Base-by-base conservation (phyloP, 495 filamentous ascomycete species). In the Hypoxylon trugodes region DNA sequence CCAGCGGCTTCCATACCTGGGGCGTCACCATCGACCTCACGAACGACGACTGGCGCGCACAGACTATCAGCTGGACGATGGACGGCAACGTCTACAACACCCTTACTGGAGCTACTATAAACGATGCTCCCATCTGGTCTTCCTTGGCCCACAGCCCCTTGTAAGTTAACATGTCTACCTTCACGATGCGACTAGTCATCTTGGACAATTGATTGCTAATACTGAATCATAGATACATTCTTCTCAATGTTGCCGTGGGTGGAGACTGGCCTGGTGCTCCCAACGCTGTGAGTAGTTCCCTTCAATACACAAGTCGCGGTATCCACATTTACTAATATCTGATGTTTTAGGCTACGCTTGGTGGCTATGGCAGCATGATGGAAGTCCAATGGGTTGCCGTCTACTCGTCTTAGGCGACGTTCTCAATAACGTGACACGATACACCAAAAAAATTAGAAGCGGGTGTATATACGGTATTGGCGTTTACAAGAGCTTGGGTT, bases 201-300 rank as follows among this genome's bases (percentile, higher is more conserved):
- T 22, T 21, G 9, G n/a, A 37, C 15, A 51, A 48, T 21, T 2
- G 18, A 1, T 30, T 48, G 18, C 47, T 46, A 32, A 56, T 48
- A 8, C 12, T 26, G 13, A 21, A n/a, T 19, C 7, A 4, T 41
- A 65, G 61, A 19, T 81, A 78, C 59, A 54, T 84, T 16, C 73
- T 79, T 26, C 56, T 84, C 22, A 83, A 84, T 51, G 68, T 84
- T 13, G 82, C 81, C 13, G 78, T 83, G 33, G 81, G 82, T 7
- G 81, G 81, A 0, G 61, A 71, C 46, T 84, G 79, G 70, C 70
- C 70, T n/a, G 70, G 70, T 25, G 16, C 32, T n/a, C 70, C 70
- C 6, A 70, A 73, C 50, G 53, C 25, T 32, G 65, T 80, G 63
- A 72, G 77, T 73, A 41, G n/a, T n/a, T n/a, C n/a, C 22, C 6